Percentiles rank a stretch among this genome's conserved stretches.
These are phyloP conservation scores for Cystobasidium sp. DNA, from an alignment of 1,284 basidiomycete species.

Conservation along the genomic window DNA sequence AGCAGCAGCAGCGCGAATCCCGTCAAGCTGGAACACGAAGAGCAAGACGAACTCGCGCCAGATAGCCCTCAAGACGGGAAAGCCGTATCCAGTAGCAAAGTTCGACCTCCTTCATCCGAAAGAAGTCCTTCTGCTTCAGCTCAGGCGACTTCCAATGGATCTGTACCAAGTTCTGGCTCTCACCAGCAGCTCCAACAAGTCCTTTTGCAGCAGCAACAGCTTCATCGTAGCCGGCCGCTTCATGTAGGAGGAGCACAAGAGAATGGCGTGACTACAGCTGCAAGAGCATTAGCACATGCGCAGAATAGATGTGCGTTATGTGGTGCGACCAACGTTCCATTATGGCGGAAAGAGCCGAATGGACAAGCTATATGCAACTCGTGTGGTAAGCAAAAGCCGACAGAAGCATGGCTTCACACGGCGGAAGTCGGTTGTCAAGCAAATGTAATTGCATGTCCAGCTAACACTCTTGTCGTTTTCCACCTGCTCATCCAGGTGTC, in stretches of 20 bases:
- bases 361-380: slow-evolving; percentile 85
- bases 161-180: slow-evolving; percentile 5
- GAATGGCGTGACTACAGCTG: background rate
- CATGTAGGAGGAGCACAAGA: background rate
- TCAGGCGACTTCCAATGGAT: background rate
- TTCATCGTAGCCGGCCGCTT: slow-evolving; percentile 8
- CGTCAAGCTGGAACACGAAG: slow-evolving; percentile 25
- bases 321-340: slow-evolving; percentile 86
- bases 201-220: slow-evolving; percentile 36
- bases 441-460: too few species aligned
- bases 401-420: background rate
- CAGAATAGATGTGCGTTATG: slow-evolving; percentile 78
- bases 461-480: too few species aligned
- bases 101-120: background rate
- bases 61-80: background rate
- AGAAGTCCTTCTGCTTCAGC: slow-evolving; percentile 5
- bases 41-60: slow-evolving; percentile 23
- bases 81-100: background rate
- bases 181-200: slow-evolving; percentile 34
- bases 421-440: too few species aligned
- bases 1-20: slow-evolving; percentile 19
- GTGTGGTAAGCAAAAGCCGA: slow-evolving; percentile 68
- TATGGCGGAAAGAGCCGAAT: slow-evolving; percentile 89
- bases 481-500: background rate
- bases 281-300: background rate